These are phyloP conservation scores for Fragosphaeria purpurea DNA, from an alignment of 2,329 filamentous ascomycete species.

Conservation along the genomic window DNA sequence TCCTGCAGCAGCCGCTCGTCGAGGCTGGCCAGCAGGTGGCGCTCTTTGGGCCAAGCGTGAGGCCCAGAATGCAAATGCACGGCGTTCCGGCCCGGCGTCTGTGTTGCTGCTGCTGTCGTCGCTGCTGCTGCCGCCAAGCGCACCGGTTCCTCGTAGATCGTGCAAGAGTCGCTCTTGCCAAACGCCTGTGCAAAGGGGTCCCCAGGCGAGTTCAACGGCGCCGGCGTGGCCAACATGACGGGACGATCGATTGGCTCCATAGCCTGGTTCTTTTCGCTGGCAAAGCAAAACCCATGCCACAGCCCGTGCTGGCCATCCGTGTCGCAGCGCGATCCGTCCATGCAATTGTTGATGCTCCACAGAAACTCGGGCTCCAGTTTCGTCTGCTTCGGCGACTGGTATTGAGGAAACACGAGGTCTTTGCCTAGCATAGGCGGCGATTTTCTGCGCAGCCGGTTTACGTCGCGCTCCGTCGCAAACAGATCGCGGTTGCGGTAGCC, in stretches of 20 bases:
- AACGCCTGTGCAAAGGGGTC: conserved; percentile 36
- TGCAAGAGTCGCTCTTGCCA: conserved; percentile 14
- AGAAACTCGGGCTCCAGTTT: conserved; percentile 71
- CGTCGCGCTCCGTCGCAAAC: conserved; percentile 28
- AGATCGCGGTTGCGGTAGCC: conserved; percentile 36
- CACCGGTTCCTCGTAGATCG: conserved; percentile 31
- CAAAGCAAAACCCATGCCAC: conserved; percentile 65
- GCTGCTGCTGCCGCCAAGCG: conserved; percentile 9
- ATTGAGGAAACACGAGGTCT: conserved; percentile 72
- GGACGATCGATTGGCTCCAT: conserved; percentile 36
- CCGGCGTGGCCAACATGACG: conserved; percentile 41
- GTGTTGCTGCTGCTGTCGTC: conserved; percentile 9
- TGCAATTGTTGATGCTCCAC: conserved; percentile 35
- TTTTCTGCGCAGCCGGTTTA: conserved; percentile 38
- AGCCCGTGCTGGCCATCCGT: conserved; percentile 53
- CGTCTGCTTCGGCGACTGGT: conserved; percentile 72
- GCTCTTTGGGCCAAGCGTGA: conserved; percentile 27
- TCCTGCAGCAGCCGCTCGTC: conserved; percentile 41
- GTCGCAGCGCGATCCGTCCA: conserved; percentile 42
- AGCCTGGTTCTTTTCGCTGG: conserved; percentile 23
- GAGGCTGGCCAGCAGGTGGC: conserved; percentile 41
- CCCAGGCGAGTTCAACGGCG: conserved; percentile 28
- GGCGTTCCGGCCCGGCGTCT: conserved; percentile 5
- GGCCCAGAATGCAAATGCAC: neutral
- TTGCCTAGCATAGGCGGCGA: conserved; percentile 82